Conservation (phyloP, 495 filamentous ascomycete species). For the Xylaria palmicola region DNA sequence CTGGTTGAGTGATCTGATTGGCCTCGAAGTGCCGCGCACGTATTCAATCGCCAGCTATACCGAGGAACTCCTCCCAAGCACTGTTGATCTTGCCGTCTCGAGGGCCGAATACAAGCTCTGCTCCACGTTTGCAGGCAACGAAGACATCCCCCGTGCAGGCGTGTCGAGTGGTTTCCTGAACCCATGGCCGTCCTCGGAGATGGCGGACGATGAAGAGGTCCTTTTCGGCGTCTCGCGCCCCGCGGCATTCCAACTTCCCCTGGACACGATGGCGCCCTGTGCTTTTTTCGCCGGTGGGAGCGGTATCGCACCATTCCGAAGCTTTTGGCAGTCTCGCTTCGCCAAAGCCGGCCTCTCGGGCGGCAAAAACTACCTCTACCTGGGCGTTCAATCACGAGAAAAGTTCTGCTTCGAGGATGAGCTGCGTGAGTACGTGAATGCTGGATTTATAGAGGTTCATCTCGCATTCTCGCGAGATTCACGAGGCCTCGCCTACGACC, state of each 20-base stretch:
- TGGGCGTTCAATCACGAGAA: constrained; percentile 50
- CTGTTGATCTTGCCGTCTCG: constrained; percentile 47
- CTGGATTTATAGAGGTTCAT: constrained; percentile 50
- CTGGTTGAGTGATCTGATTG: constrained; percentile 47
- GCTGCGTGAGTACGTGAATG: constrained; percentile 44
- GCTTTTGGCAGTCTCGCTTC: constrained; percentile 49
- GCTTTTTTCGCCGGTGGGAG: constrained; percentile 53
- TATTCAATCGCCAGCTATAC: constrained; percentile 50
- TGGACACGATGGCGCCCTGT: constrained; percentile 44
- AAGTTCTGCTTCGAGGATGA: constrained; percentile 54
- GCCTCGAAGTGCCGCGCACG: constrained; percentile 49
- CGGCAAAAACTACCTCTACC: constrained; percentile 48
- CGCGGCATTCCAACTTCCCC: constrained; percentile 49
- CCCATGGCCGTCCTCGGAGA: constrained; percentile 34
- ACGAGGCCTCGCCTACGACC: constrained; percentile 46
- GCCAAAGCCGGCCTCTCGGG: constrained; percentile 32
- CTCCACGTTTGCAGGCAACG: constrained; percentile 36
- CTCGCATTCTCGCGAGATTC: constrained; percentile 50
- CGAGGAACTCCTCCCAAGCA: constrained; percentile 46
- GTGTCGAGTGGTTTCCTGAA: constrained; percentile 53
- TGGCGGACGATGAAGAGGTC: constrained; percentile 39
- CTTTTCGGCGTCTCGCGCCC: constrained; percentile 50
- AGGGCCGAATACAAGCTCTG: constrained; percentile 48
- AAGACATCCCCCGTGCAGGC: constrained; percentile 36
- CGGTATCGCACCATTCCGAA: constrained; percentile 52